phyloP scores from a whole-genome alignment of 148 eudicot species.

The Chenopodium album region DNA sequence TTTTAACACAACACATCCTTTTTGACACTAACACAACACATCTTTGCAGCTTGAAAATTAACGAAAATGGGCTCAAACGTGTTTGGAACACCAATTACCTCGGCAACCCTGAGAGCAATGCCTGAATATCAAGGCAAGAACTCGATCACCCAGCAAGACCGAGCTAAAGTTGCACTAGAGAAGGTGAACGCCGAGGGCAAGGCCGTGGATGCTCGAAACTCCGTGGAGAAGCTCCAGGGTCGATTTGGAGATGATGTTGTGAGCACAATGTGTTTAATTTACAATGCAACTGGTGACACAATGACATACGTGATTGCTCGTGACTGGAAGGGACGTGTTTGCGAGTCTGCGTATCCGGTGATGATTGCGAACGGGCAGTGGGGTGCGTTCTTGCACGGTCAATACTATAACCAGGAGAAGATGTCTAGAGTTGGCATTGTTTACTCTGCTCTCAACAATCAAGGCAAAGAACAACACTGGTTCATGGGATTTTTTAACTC shows the following conservation, averaged over 20 bases:
- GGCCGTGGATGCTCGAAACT: too few relatives aligned
- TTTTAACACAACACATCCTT: too few relatives aligned
- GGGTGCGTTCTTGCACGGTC: not conserved
- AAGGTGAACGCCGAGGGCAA: too few relatives aligned
- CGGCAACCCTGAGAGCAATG: not conserved
- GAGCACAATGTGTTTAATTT: not conserved
- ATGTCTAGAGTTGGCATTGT: not conserved
- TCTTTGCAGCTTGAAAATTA: not conserved
- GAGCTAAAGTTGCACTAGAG: not conserved
- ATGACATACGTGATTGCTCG: not conserved
- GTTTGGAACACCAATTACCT: not conserved
- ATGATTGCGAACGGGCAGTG: constrained; percentile 18
- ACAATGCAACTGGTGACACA: not conserved
- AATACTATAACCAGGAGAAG: not conserved
- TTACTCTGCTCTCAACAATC: not conserved
- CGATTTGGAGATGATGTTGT: not conserved
- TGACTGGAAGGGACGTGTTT: constrained; percentile 2
- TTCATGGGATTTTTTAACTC: not conserved
- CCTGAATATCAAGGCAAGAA: not conserved
- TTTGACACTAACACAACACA: too few relatives aligned
- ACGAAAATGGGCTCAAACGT: not conserved
- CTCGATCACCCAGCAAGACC: not conserved
- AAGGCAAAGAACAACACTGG: not conserved
- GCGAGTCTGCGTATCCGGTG: not conserved
- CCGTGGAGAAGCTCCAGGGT: too few relatives aligned